Base-by-base conservation (phyloP, 2,329 filamentous ascomycete species). In the Penicillium sp. region DNA sequence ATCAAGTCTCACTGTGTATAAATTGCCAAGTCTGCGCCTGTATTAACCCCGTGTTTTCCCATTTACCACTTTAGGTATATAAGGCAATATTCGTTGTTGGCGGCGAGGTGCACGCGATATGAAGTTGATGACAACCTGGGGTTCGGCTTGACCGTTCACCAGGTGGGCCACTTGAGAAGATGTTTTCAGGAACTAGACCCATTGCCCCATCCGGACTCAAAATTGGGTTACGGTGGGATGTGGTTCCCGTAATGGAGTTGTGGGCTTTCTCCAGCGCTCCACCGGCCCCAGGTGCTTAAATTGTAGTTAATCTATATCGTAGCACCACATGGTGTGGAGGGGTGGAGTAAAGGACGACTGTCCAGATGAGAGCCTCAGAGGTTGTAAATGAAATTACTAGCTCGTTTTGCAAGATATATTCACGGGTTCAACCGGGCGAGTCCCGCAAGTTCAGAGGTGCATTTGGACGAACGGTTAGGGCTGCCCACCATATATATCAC, bases 211-310 rank as follows among this genome's bases (percentile, higher is more conserved):
- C 45, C 30, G 38, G 35, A n/a, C 35, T 24, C 43, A 44, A 45
- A 44, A 56, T 53, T 51, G 48, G 48, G 46, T 42, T 47, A n/a
- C 20, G 40, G 40, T 46, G 39, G 28, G 33, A 50, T 55, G 51
- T 56, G 54, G 53, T 38, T 47, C 48, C 54, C 44, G 43, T 18
- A 41, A 53, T 51, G 51, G 52, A 48, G 52, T 14, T 41, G 47
- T 57, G 53, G 57, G 53, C 44, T 46, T 18, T 45, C 39, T 41
- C 39, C 39, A 41, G 35, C 6, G 30, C 57, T 61, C 58, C 56
- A 61, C 55, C 44, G 52, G 52, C 51, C 45, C 58, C 58, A 55
- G 50, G 33, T 57, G 51, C 44, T 50, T 49, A 41, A 46, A 25
- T 49, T 40, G 39, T 20, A 30, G 41, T 20, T 31, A 18, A 36